phyloP scores from a whole-genome alignment of 805 yeast species.

The Pichia membranifaciens region DNA sequence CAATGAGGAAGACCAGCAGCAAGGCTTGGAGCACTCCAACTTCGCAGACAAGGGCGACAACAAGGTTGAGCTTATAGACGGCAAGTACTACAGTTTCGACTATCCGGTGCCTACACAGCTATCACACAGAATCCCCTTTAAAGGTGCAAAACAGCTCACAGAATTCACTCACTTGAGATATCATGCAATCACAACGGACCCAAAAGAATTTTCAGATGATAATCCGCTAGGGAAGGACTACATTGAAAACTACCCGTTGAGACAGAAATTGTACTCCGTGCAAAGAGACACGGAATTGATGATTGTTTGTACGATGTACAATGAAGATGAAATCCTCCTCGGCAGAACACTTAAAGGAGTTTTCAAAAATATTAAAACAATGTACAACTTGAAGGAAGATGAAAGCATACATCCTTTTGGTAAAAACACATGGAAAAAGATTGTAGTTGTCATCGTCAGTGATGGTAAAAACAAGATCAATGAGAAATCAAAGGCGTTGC shows the following conservation, averaged over 20 bases:
- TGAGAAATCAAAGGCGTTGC: conserved; percentile 68
- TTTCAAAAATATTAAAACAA: conserved; percentile 76
- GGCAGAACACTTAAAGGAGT: conserved; percentile 87
- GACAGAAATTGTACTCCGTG: conserved; percentile 70
- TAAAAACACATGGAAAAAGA: conserved; percentile 86
- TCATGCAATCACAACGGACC: conserved; percentile 91
- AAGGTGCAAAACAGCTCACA: conserved; percentile 32
- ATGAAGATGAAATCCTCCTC: conserved; percentile 76
- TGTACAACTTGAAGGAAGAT: conserved; percentile 44
- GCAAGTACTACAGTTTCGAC: conserved; percentile 70
- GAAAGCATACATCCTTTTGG: conserved; percentile 73
- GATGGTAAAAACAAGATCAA: conserved; percentile 87
- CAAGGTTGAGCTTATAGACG: conserved; percentile 49
- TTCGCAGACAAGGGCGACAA: conserved; percentile 26
- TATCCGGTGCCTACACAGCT: conserved; percentile 74
- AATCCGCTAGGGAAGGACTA: conserved; percentile 41
- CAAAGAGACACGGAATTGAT: conserved; percentile 80
- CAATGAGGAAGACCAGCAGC: conserved; percentile 8
- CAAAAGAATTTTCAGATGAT: conserved; percentile 53
- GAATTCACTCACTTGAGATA: conserved; percentile 80
- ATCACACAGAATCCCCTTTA: conserved; percentile 40
- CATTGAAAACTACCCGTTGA: conserved; percentile 37
- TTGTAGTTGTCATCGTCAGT: conserved; percentile 80
- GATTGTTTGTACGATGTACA: conserved; percentile 87
- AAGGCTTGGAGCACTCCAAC: conserved; percentile 18